A percentile compares a stretch with the other conserved stretches of the same genome.
These are phyloP conservation scores for Harringtonia aguacate DNA, from an alignment of 2,329 filamentous ascomycete species.

Conservation along the genomic window DNA sequence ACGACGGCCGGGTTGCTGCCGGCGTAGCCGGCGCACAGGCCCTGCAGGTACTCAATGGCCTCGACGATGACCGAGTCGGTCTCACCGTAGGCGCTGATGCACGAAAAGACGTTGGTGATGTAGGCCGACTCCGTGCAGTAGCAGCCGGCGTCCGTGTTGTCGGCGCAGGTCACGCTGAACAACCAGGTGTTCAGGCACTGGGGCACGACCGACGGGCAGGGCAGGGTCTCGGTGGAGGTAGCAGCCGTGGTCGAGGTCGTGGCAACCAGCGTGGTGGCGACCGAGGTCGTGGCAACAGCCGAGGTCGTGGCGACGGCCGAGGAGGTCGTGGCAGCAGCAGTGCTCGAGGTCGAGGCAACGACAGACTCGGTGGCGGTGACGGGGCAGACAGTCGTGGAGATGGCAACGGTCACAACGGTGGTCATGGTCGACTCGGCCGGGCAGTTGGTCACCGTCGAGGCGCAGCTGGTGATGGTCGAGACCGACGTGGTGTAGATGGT, in stretches of 20 bases:
- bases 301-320: slow-evolving; percentile 22
- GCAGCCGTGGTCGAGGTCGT: slow-evolving; percentile 22
- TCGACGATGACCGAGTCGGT: slow-evolving; percentile 54
- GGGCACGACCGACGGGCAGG: slow-evolving; percentile 65
- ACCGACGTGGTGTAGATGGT: slow-evolving; percentile 36
- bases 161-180: slow-evolving; percentile 59
- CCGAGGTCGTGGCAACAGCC: slow-evolving; percentile 29
- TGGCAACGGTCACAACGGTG: slow-evolving; percentile 38
- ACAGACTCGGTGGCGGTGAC: slow-evolving; percentile 41
- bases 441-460: slow-evolving; percentile 36
- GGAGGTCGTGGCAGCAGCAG: slow-evolving; percentile 8
- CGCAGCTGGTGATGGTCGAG: slow-evolving; percentile 40
- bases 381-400: slow-evolving; percentile 52
- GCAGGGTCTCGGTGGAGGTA: slow-evolving; percentile 30
- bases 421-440: slow-evolving; percentile 34
- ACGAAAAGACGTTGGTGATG: slow-evolving; percentile 69
- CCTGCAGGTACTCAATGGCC: slow-evolving; percentile 77
- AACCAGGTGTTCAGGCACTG: slow-evolving; percentile 91
- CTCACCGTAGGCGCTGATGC: slow-evolving; percentile 66
- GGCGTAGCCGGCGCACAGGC: slow-evolving; percentile 73
- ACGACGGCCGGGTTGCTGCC: slow-evolving; percentile 74
- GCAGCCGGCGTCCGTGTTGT: slow-evolving; percentile 75
- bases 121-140: slow-evolving; percentile 76
- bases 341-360: slow-evolving; percentile 11
- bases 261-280: slow-evolving; percentile 18